Conservation (phyloP, 768 basidiomycete species). For the Pleurotus salmoneostramineus region DNA sequence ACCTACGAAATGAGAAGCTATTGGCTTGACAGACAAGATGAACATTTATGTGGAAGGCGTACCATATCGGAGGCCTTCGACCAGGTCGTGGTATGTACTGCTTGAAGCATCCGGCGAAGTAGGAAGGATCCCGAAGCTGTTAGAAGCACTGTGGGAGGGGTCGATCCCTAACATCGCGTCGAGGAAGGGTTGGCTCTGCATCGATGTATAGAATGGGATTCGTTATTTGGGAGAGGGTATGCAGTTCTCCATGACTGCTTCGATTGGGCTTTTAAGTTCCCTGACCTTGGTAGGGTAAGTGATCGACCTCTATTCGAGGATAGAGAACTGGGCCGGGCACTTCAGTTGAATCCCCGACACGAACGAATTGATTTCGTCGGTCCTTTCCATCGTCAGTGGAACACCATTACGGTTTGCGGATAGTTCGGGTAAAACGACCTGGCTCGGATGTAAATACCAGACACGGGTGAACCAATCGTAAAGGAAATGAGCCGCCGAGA, state of each 20-base stretch:
- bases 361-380: background rate
- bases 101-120: background rate
- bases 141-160: background rate
- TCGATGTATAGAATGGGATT: background rate
- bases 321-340: background rate
- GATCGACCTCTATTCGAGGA: constrained; percentile 1
- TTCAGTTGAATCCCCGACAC: constrained; percentile 6
- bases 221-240: background rate
- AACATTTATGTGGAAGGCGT: background rate
- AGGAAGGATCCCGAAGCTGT: background rate
- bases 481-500: background rate
- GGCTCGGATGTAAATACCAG: background rate
- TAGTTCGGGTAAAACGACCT: background rate
- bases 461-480: background rate
- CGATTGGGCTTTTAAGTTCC: constrained; percentile 1
- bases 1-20: background rate
- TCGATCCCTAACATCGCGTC: background rate
- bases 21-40: background rate
- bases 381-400: background rate
- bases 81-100: background rate
- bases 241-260: background rate
- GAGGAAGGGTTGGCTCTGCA: constrained; percentile 4
- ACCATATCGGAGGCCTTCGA: background rate
- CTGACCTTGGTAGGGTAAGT: background rate
- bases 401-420: background rate